Evolutionary conservation across 495 filamentous ascomycete species (phyloP), one percentile per base, ranked within the genome.

Genomic region (Lasiosphaeria hispida): DNA sequence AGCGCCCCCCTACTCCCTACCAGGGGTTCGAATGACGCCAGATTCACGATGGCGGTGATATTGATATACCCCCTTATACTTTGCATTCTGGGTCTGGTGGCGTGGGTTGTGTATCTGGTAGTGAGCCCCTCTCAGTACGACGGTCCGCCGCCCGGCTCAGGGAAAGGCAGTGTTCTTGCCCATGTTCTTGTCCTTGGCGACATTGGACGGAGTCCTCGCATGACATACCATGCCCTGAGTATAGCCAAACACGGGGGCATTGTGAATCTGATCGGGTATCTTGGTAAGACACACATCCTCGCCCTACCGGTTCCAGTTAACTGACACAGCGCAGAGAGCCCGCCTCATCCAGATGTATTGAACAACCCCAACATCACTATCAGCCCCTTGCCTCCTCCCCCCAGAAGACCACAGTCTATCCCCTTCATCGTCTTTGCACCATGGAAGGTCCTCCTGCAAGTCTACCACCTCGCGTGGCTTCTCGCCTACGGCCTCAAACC

Each of bases 171-270:
- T 8, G 72, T 78, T 18, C 80, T 82, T 6, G 80, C 89, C 23
- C 90, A 96, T 66, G 83, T 99, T 36, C 80, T 97, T n/a, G 94
- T 99, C 40, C 81, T 99, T n/a, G 94, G 94, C 11, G 94, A 99
- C 67, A 94, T 99, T 72, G 94, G 94, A 19, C 84, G 92, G 36
- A 96, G 91, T 69, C 94, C 94, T 19, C 89, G 94, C 57, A 99
- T 99, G 94, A 94, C 97, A 70, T 97, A 99, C 68, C 94, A 99
- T 83, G 91, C 92, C 17, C 70, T 96, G 58, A 97, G 93, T 69
- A 86, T 97, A 67, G 92, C 93, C 18, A 89, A 84, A 60, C 85
- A 91, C 59, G 90, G 91, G 37, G 89, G 84, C 0, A 75, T 80
- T 35, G 94, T 96, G 13, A 83, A 92, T 64, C 74, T 99, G 10